Evolutionary conservation across 1,139 yeast species (phyloP), one percentile per base, ranked within the genome.

Genomic region (Suhomyces bribrorum): DNA sequence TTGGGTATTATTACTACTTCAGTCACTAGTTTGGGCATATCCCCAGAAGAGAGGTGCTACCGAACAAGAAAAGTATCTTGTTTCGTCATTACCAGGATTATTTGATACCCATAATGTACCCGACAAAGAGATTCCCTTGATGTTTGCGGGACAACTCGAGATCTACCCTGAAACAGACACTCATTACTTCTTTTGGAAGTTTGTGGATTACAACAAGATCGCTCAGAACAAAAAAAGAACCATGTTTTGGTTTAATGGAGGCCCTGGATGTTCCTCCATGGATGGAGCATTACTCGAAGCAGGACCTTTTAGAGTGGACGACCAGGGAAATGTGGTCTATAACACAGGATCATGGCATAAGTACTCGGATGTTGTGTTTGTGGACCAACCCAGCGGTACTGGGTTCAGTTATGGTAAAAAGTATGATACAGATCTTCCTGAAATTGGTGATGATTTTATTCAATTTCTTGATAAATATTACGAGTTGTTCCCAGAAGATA

Each of bases 261-360:
- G 96, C 0, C 96, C 96, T 0, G 99, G 99, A 0, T 92, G 99
- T 59, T 88, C 97, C 3, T 88, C 96, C 0, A 81, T 92, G 94
- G 98, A 92, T 62, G 99, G 99, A 3, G 96, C 96, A 0, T 60
- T 92, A 46, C 80, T 92, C 79, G 99, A 94, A 59, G 66, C 83
- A 2, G 99, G 99, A 0, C 97, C 98, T 0, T 77, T 89, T 41
- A 69, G 96, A 41, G 72, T 89, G 14, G 62, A 68, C 44, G 49
- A 61, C 0, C 59, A 74, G 8, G 64, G 69, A 2, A 57, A 77
- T 38, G 74, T 75, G 6, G 62, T 73, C 5, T 64, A 65, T 45
- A 89, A 89, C 59, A 58, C 71, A 4, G 97, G 96, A 0, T 77
- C 95, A 2, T 92, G 98, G 98, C 83, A 84, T 58, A 79, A 83